Percentiles rank a stretch among this genome's conserved stretches.
Conservation (phyloP, 306 rosid genomes). For the Corylus americana region DNA sequence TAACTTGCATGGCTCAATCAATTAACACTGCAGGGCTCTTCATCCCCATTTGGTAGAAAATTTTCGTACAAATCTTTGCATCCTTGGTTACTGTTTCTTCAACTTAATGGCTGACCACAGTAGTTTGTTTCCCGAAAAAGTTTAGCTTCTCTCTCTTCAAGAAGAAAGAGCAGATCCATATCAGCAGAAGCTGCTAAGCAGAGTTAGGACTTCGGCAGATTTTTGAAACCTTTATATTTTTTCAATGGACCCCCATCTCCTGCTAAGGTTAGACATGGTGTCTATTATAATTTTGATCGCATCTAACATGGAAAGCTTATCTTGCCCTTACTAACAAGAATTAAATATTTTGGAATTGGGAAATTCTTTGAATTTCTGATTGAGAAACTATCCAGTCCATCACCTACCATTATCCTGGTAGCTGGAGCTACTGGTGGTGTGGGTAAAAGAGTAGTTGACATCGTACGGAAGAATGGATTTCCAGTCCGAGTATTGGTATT, state of each 20-base stretch:
- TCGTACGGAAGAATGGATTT: constrained; percentile 69
- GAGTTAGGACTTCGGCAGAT: constrained; percentile 85
- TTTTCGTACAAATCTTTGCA: constrained; percentile 32
- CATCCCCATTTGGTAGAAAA: constrained; percentile 45
- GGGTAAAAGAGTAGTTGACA: constrained; percentile 85
- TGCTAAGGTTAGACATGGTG: constrained; percentile 59
- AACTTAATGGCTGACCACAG: constrained; percentile 42
- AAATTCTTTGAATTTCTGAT: constrained; percentile 81
- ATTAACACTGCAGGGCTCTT: constrained; percentile 55
- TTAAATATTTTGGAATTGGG: constrained; percentile 49
- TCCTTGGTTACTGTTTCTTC: constrained; percentile 47
- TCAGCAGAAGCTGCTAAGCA: constrained; percentile 62
- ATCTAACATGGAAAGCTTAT: constrained; percentile 11
- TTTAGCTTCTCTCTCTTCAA: constrained; percentile 35
- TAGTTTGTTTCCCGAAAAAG: constrained; percentile 34
- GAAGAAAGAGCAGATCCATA: constrained; percentile 39
- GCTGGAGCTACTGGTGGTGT: constrained; percentile 99
- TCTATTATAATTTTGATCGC: not conserved
- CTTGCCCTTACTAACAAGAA: constrained; percentile 43
- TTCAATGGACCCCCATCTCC: constrained; percentile 88
- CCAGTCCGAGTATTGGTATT: constrained; percentile 85
- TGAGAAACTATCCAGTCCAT: constrained; percentile 59
- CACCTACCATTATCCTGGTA: constrained; percentile 72
- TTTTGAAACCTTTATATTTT: constrained; percentile 68
- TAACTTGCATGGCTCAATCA: constrained; percentile 10